phyloP scores from a whole-genome alignment of 2,329 filamentous ascomycete species.

The Metarhizium rileyi region DNA sequence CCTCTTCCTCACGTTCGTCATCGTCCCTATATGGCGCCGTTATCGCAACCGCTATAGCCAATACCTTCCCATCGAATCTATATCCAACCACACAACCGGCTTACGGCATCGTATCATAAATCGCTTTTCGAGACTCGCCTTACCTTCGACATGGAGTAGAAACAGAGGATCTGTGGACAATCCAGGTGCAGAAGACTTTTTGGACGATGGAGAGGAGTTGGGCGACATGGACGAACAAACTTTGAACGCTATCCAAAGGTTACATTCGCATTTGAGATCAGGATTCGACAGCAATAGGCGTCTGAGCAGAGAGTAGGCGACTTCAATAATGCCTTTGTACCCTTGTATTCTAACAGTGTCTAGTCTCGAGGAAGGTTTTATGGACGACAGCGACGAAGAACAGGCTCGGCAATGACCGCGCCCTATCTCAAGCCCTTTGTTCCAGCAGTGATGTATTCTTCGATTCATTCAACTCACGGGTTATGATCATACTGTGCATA shows the following conservation, averaged over 20 bases:
- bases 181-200: constrained; percentile 31
- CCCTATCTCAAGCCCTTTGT: constrained; percentile 5
- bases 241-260: constrained; percentile 29
- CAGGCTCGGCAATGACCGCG: constrained; percentile 11
- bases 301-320: constrained; percentile 61
- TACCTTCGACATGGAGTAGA: constrained; percentile 40
- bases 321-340: neutral
- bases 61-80: constrained; percentile 59
- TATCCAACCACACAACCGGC: constrained; percentile 47
- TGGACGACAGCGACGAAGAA: constrained; percentile 35
- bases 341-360: constrained; percentile 7
- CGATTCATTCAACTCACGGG: neutral
- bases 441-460: neutral
- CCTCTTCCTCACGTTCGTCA: constrained; percentile 51
- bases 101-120: constrained; percentile 39
- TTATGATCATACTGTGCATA: neutral
- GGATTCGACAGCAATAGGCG: constrained; percentile 45
- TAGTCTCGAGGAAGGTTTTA: constrained; percentile 27
- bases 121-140: constrained; percentile 17
- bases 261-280: constrained; percentile 15
- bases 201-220: constrained; percentile 55
- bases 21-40: constrained; percentile 59
- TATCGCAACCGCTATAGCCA: constrained; percentile 64
- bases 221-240: constrained; percentile 46
- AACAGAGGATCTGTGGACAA: constrained; percentile 30